Percentiles rank a stretch among this genome's conserved stretches.
phyloP scores from a whole-genome alignment of 2,329 filamentous ascomycete genomes.

The Pezicula carpinea region DNA sequence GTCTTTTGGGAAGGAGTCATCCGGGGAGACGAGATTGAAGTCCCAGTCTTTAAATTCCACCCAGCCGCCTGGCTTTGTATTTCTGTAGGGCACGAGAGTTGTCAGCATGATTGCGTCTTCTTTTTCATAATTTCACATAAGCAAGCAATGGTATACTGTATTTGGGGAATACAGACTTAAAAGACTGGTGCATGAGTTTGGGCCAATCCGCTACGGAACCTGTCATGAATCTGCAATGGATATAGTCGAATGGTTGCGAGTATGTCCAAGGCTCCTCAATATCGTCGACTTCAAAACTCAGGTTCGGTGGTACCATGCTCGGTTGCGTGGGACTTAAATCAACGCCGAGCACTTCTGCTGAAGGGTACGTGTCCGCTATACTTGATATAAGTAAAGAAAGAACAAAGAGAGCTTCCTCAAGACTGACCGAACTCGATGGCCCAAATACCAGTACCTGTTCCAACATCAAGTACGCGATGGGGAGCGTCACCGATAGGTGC shows the following conservation, averaged over 20 bases:
- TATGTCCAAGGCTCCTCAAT: conserved; percentile 28
- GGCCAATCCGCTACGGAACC: conserved; percentile 1
- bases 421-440: conserved; percentile 5
- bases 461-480: conserved; percentile 6
- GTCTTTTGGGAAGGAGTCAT: conserved; percentile 3
- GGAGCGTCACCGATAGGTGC: conserved; percentile 3
- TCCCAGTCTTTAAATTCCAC: conserved; percentile 5
- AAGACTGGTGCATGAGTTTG: not conserved
- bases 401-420: not conserved
- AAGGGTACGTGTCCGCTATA: conserved; percentile 1
- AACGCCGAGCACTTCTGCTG: conserved; percentile 1
- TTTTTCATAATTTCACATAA: too few relatives aligned
- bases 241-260: conserved; percentile 16
- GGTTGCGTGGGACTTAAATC: conserved; percentile 9
- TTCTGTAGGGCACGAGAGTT: not conserved
- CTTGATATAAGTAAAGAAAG: not conserved
- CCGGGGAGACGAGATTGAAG: not conserved
- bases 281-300: conserved; percentile 25
- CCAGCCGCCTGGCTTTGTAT: conserved; percentile 4
- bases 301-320: conserved; percentile 15
- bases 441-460: conserved; percentile 8
- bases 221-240: conserved; percentile 5
- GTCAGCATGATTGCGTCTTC: not conserved
- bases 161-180: not conserved
- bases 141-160: too few relatives aligned